Base-by-base conservation (phyloP, 2,329 filamentous ascomycete genomes). In the Botrytis fragariae region DNA sequence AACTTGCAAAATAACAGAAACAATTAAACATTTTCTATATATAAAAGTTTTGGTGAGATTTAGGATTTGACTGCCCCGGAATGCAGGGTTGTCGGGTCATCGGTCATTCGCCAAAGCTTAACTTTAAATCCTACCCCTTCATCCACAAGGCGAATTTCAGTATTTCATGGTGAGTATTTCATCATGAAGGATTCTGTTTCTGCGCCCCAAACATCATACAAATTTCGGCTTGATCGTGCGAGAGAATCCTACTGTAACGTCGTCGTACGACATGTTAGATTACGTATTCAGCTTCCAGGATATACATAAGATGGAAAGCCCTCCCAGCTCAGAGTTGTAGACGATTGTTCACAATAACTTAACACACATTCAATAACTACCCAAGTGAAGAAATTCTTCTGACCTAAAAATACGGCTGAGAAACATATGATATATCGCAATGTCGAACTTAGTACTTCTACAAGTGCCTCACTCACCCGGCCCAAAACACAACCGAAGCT, bases 161-260 rank as follows among this genome's bases (percentile, higher is more conserved):
- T 22, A 42, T 61, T 29, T 39, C 65, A 10, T 44, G 32, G n/a
- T 22, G n/a, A 64, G 48, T 44, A 59, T 69, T 42, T 59, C 51
- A 37, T 65, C 59, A 51, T 54, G 59, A 64, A 64, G 61, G 69
- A 57, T 57, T 59, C 3, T 39, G 9, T 68, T 60, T 72, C 70
- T 72, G 62, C 70, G 62, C 70, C 70, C 37, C 62, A 72, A 68
- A 65, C 70, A 67, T 42, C 37, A 59, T 57, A 37, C 39, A 67
- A 68, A 72, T 68, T 44, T 48, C 51, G 20, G 51, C 48, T 69
- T 69, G 3, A 48, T 35, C 37, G 29, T 32, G 61, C 32, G 25
- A 72, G 20, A 54, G 25, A 44, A 72, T 61, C 71, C 64, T 69
- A 51, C 32, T 45, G 63, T 51, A 61, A 69, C 63, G 29, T 61